These are phyloP conservation scores for Linum lewisii DNA, from an alignment of 345 rosid genomes.

Conservation along the genomic window DNA sequence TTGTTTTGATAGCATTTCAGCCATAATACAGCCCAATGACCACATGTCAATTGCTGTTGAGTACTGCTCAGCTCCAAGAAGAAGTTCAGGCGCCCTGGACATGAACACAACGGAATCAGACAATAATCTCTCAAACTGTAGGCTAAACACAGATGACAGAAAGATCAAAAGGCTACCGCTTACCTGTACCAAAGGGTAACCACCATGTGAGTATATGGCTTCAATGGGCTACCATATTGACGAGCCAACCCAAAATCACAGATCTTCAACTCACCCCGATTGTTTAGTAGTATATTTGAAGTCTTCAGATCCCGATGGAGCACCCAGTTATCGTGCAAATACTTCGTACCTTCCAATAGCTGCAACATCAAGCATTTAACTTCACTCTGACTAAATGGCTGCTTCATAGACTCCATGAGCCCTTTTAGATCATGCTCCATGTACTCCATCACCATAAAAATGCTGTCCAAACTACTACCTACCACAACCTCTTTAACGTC, in stretches of 20 bases:
- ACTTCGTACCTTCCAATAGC: slow-evolving; percentile 81
- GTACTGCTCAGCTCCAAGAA: slow-evolving; percentile 85
- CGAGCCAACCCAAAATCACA: slow-evolving; percentile 99
- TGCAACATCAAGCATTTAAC: slow-evolving; percentile 98
- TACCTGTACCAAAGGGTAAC: slow-evolving; percentile 99
- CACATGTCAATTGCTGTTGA: slow-evolving; percentile 99
- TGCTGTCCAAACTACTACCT: slow-evolving; percentile 88
- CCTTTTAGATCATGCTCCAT: slow-evolving; percentile 99
- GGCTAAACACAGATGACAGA: background rate
- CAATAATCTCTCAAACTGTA: background rate
- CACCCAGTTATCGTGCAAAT: slow-evolving; percentile 99
- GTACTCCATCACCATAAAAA: slow-evolving; percentile 99
- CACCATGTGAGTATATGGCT: slow-evolving; percentile 96
- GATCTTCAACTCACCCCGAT: slow-evolving; percentile 92
- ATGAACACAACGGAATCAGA: slow-evolving; percentile 9
- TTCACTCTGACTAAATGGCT: slow-evolving; percentile 97
- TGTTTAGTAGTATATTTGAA: slow-evolving; percentile 88
- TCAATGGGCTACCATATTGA: slow-evolving; percentile 93
- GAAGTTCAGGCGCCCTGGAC: slow-evolving; percentile 97
- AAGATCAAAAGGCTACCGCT: slow-evolving; percentile 14
- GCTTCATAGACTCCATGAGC: slow-evolving; percentile 95
- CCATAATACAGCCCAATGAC: slow-evolving; percentile 99
- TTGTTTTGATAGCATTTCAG: slow-evolving; percentile 76
- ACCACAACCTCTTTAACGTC: slow-evolving; percentile 99
- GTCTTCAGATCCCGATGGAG: slow-evolving; percentile 98